Base-by-base conservation (phyloP, 78 protist genomes). In the Dictyostelium capitatum region DNA sequence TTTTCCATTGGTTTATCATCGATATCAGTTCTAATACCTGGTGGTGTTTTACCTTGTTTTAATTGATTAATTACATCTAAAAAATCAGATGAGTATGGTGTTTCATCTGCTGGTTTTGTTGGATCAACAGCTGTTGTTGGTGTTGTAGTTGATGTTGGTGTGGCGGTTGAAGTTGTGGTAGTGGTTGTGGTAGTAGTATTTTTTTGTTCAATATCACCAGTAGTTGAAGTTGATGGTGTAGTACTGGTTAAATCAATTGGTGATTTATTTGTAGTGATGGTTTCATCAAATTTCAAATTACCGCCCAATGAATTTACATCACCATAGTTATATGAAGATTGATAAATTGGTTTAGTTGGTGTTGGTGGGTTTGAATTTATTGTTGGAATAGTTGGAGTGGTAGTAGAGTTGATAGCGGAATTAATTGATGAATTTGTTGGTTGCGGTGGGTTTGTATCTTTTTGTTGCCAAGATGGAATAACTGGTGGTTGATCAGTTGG, bases 31-130 rank as follows among this genome's bases (percentile, higher is more conserved):
- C 93, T 56, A 50, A 87, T 87, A 32, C 93, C 93, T 51, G 93
- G 84, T 87, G 93, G 93, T 64, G 93, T 87, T 51, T 87, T 87
- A 20, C 93, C 93, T 65, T 74, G 84, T 77, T 87, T 87, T 51
- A 87, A 47, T 87, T 87, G 93, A 65, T 28, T 74, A 5, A 87
- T 87, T 4, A 87, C 69, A 65, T 77, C 84, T 4, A 87, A 50
- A 64, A 87, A 87, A 43, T 87, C 75, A 4, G 83, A 20, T 12
- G 93, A 87, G n/a, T 87, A 87, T 62, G 93, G 93, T 4, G 84
- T 64, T 59, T 87, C 90, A 14, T 70, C 78, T 12, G 59, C 57
- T n/a, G 14, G 41, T 20, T 23, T 17, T 17, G 7, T 10, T 20
- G 73, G 11, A 14, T 67, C 28, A 0, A 30, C 20, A 11, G 87